These are phyloP conservation scores for Phellopilus nigrolimitatus DNA, from an alignment of 1,284 basidiomycete genomes.

Conservation along the genomic window DNA sequence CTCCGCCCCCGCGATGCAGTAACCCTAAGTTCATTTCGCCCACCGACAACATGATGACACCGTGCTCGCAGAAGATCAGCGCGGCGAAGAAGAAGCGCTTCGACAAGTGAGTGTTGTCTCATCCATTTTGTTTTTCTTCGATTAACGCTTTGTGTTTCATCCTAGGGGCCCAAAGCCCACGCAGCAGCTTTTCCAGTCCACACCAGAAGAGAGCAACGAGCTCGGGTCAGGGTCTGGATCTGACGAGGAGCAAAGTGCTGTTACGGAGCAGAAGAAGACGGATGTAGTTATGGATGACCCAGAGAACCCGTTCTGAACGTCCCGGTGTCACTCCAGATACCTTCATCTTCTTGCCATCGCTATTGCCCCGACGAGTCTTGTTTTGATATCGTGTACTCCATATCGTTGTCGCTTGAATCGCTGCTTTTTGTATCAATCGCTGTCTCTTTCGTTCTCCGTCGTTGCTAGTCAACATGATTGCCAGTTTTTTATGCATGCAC, in stretches of 20 bases:
- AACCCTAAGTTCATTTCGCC: slow-evolving; percentile 84
- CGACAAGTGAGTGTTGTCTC: slow-evolving; percentile 56
- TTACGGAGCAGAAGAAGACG: slow-evolving; percentile 21
- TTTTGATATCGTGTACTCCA: slow-evolving; percentile 15
- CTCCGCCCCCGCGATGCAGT: slow-evolving; percentile 36
- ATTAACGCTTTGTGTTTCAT: slow-evolving; percentile 8
- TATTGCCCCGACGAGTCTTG: slow-evolving; percentile 8
- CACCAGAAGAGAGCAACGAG: slow-evolving; percentile 38
- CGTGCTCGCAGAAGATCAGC: slow-evolving; percentile 83
- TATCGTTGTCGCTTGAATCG: not conserved
- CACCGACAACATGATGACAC: slow-evolving; percentile 90
- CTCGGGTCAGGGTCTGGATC: slow-evolving; percentile 23
- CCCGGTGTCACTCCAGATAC: slow-evolving; percentile 1
- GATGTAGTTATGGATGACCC: slow-evolving; percentile 36
- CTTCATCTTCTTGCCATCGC: slow-evolving; percentile 8
- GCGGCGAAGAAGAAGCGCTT: slow-evolving; percentile 92
- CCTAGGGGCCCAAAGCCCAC: slow-evolving; percentile 55
- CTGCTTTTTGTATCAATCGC: slow-evolving; percentile 23
- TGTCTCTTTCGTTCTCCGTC: slow-evolving; percentile 2
- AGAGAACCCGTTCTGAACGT: slow-evolving; percentile 42
- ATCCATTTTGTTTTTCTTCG: slow-evolving; percentile 3
- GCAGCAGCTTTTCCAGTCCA: slow-evolving; percentile 49
- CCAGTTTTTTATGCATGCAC: not conserved
- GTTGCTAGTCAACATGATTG: slow-evolving; percentile 15
- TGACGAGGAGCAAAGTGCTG: slow-evolving; percentile 21